A percentile compares a stretch with the other conserved stretches of the same genome.
These are phyloP conservation scores for Chrysoporthe puriensis DNA, from an alignment of 2,329 filamentous ascomycete genomes.

Conservation along the genomic window DNA sequence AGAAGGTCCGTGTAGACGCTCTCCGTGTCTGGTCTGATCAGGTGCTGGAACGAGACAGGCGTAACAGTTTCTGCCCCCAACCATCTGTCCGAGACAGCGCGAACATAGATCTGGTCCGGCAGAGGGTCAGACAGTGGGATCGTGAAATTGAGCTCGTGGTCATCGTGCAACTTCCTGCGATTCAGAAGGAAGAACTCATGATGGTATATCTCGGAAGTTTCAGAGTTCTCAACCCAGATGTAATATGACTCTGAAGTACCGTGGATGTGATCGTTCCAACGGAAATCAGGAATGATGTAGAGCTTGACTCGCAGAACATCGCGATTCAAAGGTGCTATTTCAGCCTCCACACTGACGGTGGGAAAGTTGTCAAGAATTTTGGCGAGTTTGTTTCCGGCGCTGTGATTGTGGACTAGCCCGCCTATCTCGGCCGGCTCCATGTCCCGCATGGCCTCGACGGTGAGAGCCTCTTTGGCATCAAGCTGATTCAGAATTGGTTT, in stretches of 20 bases:
- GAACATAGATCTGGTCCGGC: slow-evolving; percentile 93
- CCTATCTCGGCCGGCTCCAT: slow-evolving; percentile 95
- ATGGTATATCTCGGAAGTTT: slow-evolving; percentile 96
- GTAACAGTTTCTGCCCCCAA: slow-evolving; percentile 94
- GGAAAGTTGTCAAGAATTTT: slow-evolving; percentile 90
- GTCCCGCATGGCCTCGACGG: slow-evolving; percentile 83
- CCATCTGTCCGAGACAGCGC: slow-evolving; percentile 94
- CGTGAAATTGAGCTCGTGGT: slow-evolving; percentile 97
- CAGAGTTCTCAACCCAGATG: slow-evolving; percentile 98
- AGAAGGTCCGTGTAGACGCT: slow-evolving; percentile 95
- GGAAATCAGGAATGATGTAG: slow-evolving; percentile 84
- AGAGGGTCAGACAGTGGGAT: slow-evolving; percentile 93
- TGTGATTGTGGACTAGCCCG: slow-evolving; percentile 84
- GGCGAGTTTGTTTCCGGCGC: slow-evolving; percentile 80
- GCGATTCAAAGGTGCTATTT: slow-evolving; percentile 93
- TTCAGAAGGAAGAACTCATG: slow-evolving; percentile 96
- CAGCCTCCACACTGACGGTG: slow-evolving; percentile 85
- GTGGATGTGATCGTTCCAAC: slow-evolving; percentile 92
- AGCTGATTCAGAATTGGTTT: slow-evolving; percentile 82
- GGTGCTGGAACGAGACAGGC: slow-evolving; percentile 94
- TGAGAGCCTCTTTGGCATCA: slow-evolving; percentile 76
- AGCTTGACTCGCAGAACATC: slow-evolving; percentile 93
- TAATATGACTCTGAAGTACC: slow-evolving; percentile 96
- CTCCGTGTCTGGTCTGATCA: slow-evolving; percentile 96
- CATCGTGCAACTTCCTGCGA: slow-evolving; percentile 85